Percentiles rank a stretch among this genome's conserved stretches.
phyloP scores from a whole-genome alignment of 768 basidiomycete genomes.

The Piloderma croceum region DNA sequence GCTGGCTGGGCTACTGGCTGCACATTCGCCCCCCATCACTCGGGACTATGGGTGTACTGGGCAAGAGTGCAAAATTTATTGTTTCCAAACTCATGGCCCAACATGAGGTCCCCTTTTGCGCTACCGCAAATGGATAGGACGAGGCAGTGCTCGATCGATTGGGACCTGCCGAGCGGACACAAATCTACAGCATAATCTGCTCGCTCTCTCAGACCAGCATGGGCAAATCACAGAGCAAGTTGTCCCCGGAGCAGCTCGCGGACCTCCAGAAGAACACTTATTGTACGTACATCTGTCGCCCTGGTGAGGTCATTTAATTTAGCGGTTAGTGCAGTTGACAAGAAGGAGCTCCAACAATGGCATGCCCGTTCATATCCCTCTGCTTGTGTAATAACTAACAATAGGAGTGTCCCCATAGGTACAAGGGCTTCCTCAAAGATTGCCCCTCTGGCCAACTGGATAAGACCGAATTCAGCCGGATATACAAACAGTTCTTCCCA shows the following conservation, averaged over 20 bases:
- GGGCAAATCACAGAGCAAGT: constrained; percentile 97
- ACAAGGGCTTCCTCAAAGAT: constrained; percentile 99
- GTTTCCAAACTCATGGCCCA: no score
- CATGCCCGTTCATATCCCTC: constrained; percentile 23
- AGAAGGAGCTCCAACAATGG: constrained; percentile 97
- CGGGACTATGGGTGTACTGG: no score
- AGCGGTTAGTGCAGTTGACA: constrained; percentile 63
- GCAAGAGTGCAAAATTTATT: no score
- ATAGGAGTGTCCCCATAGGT: constrained; percentile 55
- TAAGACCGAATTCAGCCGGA: constrained; percentile 91
- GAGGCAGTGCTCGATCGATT: no score
- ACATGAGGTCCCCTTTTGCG: no score
- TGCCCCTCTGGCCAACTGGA: constrained; percentile 96
- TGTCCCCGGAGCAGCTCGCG: constrained; percentile 87
- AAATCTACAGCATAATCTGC: constrained; percentile 10
- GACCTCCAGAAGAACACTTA: constrained; percentile 98
- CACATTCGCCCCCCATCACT: no score
- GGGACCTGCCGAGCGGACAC: no score
- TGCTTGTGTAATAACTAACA: constrained; percentile 12
- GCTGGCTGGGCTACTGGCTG: no score
- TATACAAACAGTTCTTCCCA: constrained; percentile 99
- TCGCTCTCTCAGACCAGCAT: constrained; percentile 44
- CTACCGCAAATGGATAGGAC: no score
- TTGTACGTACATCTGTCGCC: constrained; percentile 48
- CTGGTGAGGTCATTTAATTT: constrained; percentile 12